Conservation (phyloP, 2,329 filamentous ascomycete genomes). For the Botryotinia globosa region DNA sequence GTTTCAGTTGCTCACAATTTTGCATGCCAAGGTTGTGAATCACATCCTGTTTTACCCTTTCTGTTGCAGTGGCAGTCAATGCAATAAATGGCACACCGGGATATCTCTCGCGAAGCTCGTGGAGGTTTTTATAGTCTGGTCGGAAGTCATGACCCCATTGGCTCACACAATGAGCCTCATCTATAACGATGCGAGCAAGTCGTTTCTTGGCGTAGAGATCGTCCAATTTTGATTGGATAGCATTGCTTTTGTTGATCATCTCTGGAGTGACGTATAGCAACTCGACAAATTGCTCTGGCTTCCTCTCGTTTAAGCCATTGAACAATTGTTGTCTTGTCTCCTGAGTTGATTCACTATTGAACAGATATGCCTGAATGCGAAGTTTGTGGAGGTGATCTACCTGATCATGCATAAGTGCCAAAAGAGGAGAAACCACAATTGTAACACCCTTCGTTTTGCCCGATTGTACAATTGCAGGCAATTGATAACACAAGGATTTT, state of each 20-base stretch:
- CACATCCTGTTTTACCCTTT: slow-evolving; percentile 88
- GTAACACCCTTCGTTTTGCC: slow-evolving; percentile 85
- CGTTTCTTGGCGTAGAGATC: slow-evolving; percentile 66
- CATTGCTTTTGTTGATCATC: slow-evolving; percentile 82
- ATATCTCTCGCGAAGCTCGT: slow-evolving; percentile 68
- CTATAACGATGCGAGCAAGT: slow-evolving; percentile 89
- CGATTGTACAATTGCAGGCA: slow-evolving; percentile 78
- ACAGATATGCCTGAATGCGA: slow-evolving; percentile 73
- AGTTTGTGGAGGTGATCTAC: slow-evolving; percentile 75
- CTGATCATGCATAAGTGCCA: slow-evolving; percentile 97
- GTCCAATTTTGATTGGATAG: slow-evolving; percentile 64
- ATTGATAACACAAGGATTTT: slow-evolving; percentile 94
- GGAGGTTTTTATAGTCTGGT: slow-evolving; percentile 88
- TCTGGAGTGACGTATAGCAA: slow-evolving; percentile 93
- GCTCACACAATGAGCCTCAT: slow-evolving; percentile 98
- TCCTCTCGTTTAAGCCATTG: slow-evolving; percentile 56
- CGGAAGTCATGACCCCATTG: slow-evolving; percentile 99
- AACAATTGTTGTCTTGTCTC: slow-evolving; percentile 66
- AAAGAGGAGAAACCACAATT: slow-evolving; percentile 87
- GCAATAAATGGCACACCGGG: slow-evolving; percentile 87
- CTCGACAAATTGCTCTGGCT: slow-evolving; percentile 75
- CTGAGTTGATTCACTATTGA: slow-evolving; percentile 72
- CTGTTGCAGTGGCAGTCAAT: slow-evolving; percentile 89
- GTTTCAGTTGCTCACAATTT: slow-evolving; percentile 73
- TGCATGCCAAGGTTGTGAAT: slow-evolving; percentile 85